These are phyloP conservation scores for Cladosporium sp. DNA, from an alignment of 2,329 filamentous ascomycete genomes.

Conservation along the genomic window DNA sequence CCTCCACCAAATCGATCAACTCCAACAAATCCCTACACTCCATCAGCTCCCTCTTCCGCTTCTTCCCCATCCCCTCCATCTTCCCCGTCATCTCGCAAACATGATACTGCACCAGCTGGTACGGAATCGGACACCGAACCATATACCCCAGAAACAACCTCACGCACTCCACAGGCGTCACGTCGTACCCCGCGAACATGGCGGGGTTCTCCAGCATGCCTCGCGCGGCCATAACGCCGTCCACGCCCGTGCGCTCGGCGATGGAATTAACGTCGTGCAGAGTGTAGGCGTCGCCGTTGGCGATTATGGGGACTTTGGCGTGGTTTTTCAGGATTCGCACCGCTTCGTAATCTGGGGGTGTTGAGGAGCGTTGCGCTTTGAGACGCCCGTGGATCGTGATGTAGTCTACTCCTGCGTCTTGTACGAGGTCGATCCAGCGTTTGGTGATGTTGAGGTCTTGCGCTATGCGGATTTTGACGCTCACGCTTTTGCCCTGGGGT, in stretches of 20 bases:
- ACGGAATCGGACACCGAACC: constrained; percentile 53
- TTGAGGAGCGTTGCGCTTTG: constrained; percentile 55
- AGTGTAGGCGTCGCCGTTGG: constrained; percentile 66
- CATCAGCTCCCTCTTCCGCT: constrained; percentile 25
- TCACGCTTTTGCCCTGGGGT: constrained; percentile 51
- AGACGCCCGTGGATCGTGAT: constrained; percentile 67
- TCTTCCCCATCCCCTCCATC: constrained; percentile 52
- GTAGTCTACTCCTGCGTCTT: constrained; percentile 60
- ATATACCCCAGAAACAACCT: constrained; percentile 58
- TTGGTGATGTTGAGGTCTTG: constrained; percentile 53
- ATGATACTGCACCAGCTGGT: constrained; percentile 62
- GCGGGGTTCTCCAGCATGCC: constrained; percentile 64
- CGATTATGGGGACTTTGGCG: constrained; percentile 55
- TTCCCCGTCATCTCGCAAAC: constrained; percentile 60
- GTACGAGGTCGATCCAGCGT: constrained; percentile 59
- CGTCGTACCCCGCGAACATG: constrained; percentile 54
- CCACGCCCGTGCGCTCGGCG: constrained; percentile 28
- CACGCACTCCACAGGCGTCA: constrained; percentile 59
- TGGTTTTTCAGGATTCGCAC: constrained; percentile 52
- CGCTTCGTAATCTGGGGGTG: constrained; percentile 58
- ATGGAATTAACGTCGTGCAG: constrained; percentile 37
- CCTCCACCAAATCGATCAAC: constrained; percentile 30
- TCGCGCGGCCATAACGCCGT: constrained; percentile 64
- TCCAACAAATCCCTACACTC: constrained; percentile 31
- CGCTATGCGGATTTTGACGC: constrained; percentile 67